These are phyloP conservation scores for Litchi chinensis DNA, from an alignment of 345 rosid genomes.

Conservation along the genomic window DNA sequence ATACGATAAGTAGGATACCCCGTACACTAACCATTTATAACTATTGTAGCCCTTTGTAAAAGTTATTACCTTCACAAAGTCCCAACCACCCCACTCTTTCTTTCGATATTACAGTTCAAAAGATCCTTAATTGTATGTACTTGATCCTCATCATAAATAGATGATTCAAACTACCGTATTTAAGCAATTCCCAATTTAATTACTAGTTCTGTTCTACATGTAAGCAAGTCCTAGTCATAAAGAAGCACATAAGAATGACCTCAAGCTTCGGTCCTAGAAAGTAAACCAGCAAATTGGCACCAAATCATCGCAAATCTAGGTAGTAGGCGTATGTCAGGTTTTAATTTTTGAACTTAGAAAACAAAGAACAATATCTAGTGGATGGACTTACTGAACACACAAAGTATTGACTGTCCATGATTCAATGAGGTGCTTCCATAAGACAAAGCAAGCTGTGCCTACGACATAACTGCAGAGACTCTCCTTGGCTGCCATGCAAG, in stretches of 20 bases:
- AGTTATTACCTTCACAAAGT: not conserved
- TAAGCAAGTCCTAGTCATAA: not conserved
- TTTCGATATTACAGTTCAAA: not conserved
- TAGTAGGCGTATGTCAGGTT: not conserved
- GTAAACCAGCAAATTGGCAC: not conserved
- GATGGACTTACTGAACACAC: not conserved
- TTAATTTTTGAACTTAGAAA: not conserved
- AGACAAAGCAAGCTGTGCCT: not conserved
- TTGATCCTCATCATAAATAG: not conserved
- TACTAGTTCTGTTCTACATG: not conserved
- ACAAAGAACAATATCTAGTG: not conserved
- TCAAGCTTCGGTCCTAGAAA: not conserved
- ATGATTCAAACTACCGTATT: not conserved
- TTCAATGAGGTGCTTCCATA: not conserved
- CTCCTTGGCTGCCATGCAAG: not conserved
- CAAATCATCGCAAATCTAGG: not conserved
- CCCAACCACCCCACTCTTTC: not conserved
- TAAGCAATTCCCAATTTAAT: not conserved
- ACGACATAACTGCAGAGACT: not conserved
- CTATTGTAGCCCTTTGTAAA: not conserved
- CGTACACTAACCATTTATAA: not conserved
- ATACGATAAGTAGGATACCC: not conserved
- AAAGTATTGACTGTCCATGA: not conserved
- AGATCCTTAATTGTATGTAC: not conserved
- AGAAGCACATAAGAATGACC: not conserved